phyloP scores from a whole-genome alignment of 179 eudicot genomes.

The Silene vulgaris region DNA sequence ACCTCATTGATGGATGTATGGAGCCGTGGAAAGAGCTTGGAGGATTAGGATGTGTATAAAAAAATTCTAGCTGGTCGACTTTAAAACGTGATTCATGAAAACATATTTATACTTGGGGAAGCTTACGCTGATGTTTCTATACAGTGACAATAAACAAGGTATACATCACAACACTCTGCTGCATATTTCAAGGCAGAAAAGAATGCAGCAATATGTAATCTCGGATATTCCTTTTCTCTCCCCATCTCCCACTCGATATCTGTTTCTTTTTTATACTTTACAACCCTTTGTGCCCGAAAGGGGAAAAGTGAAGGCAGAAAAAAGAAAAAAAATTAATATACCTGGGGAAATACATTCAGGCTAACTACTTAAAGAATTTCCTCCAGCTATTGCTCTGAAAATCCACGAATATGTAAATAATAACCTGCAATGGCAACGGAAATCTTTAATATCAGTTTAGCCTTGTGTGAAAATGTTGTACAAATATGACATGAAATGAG shows the following conservation, averaged over 20 bases:
- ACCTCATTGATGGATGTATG: too few relatives aligned
- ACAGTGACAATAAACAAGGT: constrained; percentile 14
- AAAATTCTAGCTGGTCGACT: neutral
- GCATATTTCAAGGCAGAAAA: constrained; percentile 8
- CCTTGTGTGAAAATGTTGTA: neutral
- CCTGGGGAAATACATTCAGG: constrained; percentile 45
- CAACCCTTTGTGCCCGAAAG: constrained; percentile 25
- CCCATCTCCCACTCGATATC: constrained; percentile 7
- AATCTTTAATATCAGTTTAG: neutral
- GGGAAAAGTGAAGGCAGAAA: constrained; percentile 9
- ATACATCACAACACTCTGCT: constrained; percentile 15
- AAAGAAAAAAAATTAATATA: constrained; percentile 24
- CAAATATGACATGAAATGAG: neutral
- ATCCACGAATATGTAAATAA: constrained; percentile 20
- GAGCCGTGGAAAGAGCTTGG: too few relatives aligned
- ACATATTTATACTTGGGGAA: constrained; percentile 8
- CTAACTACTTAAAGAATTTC: constrained; percentile 53
- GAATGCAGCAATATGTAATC: constrained; percentile 3
- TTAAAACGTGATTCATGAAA: neutral
- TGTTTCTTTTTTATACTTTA: constrained; percentile 36
- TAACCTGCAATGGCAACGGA: constrained; percentile 20
- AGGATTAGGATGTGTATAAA: too few relatives aligned
- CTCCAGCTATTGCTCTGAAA: constrained; percentile 25
- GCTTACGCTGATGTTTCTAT: constrained; percentile 17
- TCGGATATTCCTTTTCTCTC: neutral